Evolutionary conservation across 2,329 filamentous ascomycete species (phyloP), one percentile per base, ranked within the genome.

Genomic region (Penicillium verrucosum): DNA sequence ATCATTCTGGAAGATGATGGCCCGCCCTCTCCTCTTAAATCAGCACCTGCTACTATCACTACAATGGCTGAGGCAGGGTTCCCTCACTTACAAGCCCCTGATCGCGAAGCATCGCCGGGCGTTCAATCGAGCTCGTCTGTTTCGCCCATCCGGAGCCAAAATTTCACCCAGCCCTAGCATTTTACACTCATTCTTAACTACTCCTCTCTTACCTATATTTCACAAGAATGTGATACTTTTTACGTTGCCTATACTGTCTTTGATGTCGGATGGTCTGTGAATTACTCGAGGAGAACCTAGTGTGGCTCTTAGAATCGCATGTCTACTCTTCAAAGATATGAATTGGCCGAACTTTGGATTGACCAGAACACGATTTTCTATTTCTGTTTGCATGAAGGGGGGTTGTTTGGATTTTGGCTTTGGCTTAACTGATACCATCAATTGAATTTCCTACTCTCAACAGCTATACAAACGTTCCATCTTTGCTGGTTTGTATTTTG

Each of bases 1-100:
- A 68, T 66, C n/a, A 62, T 73, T 9, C 66, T 62, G 18, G 70
- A 72, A 37, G 61, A 67, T 27, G 69, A 71, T 21, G 60, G 57
- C 1, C 58, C 57, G 1, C 46, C 61, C 2, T 66, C 68, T 7
- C 70, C 70, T 3, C 54, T 72, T 29, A 68, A 63, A 37, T 71
- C 71, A 11, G 70, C 70, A n/a, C 68, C 70, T 41, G 67, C 71
- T 5, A 65, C 67, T 8, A 62, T 71, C 21, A 62, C 59, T 14
- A 58, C 66, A 5, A 68, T 69, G 51, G 61, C 65, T 12, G 70
- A 72, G 40, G 50, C 62, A 16, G 66, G 65, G 43, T 58, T 70
- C 41, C 54, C 64, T 16, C 63, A 59, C 12, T 48, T 64, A 16
- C 44, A 55, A 16, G 21, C 37, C 12, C 38, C 64, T 14, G 60